Base-by-base conservation (phyloP, 2,329 filamentous ascomycete genomes). In the Didymellaceae sp. region DNA sequence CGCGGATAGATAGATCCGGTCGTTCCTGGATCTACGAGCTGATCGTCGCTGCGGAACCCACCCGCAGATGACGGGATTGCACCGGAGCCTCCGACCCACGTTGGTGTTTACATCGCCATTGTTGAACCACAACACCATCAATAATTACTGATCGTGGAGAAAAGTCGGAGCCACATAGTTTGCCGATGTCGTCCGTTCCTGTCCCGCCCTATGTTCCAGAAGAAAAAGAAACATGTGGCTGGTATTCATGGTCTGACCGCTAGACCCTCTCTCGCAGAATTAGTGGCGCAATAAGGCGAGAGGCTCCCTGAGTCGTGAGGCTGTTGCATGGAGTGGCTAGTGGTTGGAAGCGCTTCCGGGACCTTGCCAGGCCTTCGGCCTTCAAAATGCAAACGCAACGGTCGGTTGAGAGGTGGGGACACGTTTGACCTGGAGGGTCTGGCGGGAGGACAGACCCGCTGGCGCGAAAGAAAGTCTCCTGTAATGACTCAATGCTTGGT, bases 381-480 rank as follows among this genome's bases (percentile, higher is more conserved):
- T n/a, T n/a, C n/a, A n/a, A n/a, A n/a, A n/a, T n/a, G n/a, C 22
- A 38, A 22, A 52, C 48, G 42, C 37, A 46, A 43, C 37, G 38
- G 38, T 46, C 42, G 26, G 48, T 35, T 38, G 17, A 43, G 31
- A 30, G 20, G 48, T 52, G 48, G 42, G 37, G 37, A 46, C 42
- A 10, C 18, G 32, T 42, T 43, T 46, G 20, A 46, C 48, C 8
- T 43, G 21, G 38, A 30, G 38, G 16, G 25, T 33, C 18, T 38
- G 38, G 38, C 38, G 42, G 42, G 43, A 52, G 48, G 48, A 46
- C 48, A 39, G 37, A 52, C 42, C 48, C 48, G 42, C 26, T 20
- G n/a, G 32, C 38, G 48, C n/a, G 43, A 32, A 46, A 10, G 5
- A 34, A 18, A 4, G 10, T 16, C 28, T 16, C 8, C 16, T 2